These are phyloP conservation scores for Arabidopsis arenosa DNA, from an alignment of 345 rosid genomes.

Conservation along the genomic window DNA sequence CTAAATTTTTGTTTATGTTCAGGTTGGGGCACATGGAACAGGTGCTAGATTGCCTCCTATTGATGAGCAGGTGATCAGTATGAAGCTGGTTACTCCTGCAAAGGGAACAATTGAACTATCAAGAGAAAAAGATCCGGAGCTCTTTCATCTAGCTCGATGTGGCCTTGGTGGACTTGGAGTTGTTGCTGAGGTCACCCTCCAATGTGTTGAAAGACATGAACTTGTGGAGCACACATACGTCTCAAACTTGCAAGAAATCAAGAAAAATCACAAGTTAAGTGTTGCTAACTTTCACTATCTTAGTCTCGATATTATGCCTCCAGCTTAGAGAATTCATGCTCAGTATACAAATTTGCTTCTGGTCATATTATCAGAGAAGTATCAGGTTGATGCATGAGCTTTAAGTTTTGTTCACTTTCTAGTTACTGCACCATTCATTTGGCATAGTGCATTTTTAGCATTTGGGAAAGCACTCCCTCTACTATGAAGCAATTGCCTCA, in stretches of 20 bases:
- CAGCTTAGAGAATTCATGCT: not conserved
- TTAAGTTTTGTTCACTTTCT: constrained; percentile 2
- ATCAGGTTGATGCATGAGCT: constrained; percentile 20
- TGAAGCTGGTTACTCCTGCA: constrained; percentile 96
- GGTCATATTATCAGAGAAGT: constrained; percentile 4
- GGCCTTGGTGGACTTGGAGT: constrained; percentile 98
- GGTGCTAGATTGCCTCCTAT: constrained; percentile 96
- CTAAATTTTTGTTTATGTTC: constrained; percentile 22
- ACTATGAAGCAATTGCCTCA: constrained; percentile 12
- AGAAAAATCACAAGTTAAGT: constrained; percentile 87
- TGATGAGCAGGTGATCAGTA: constrained; percentile 90
- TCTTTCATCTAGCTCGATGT: constrained; percentile 88
- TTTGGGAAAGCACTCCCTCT: not conserved
- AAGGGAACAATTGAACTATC: constrained; percentile 91
- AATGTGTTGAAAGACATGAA: constrained; percentile 91
- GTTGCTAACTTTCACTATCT: constrained; percentile 13
- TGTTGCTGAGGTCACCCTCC: constrained; percentile 95
- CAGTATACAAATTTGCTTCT: constrained; percentile 4
- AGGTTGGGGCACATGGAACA: constrained; percentile 99
- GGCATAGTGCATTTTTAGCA: constrained; percentile 11
- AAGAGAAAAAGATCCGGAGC: constrained; percentile 83
- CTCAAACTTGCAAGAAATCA: constrained; percentile 75
- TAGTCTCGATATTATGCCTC: not conserved
- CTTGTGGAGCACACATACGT: constrained; percentile 90
- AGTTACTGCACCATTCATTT: constrained; percentile 10